These are phyloP conservation scores for Solanum neorickii DNA, from an alignment of 257 asterid species.

Conservation along the genomic window DNA sequence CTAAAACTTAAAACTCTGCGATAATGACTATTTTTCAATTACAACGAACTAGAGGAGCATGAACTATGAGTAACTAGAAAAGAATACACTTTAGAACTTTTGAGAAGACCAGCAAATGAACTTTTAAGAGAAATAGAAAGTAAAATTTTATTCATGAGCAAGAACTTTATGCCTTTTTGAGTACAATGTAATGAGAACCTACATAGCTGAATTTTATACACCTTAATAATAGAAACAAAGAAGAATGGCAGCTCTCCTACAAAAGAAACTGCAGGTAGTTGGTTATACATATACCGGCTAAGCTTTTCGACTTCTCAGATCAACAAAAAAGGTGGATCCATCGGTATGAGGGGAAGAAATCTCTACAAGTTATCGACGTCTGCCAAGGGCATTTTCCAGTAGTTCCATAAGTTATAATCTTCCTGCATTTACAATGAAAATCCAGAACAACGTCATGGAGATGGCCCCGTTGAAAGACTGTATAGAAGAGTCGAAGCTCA, in stretches of 20 bases:
- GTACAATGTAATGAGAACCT: background rate
- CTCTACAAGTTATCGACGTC: slow-evolving; percentile 44
- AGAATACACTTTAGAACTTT: background rate
- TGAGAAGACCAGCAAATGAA: background rate
- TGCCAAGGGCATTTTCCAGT: slow-evolving; percentile 80
- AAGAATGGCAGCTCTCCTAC: background rate
- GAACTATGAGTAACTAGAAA: background rate
- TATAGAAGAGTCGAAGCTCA: background rate
- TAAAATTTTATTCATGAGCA: background rate
- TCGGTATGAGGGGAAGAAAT: background rate
- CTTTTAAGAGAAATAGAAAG: background rate
- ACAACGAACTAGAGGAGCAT: background rate
- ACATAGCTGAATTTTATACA: background rate
- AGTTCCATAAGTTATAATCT: slow-evolving; percentile 84
- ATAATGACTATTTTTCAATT: background rate
- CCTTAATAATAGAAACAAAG: background rate
- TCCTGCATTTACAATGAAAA: slow-evolving; percentile 36
- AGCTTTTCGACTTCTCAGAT: background rate
- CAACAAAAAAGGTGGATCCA: background rate
- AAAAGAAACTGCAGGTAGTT: background rate
- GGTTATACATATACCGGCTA: background rate
- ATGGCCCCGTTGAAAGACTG: background rate
- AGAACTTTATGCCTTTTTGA: background rate
- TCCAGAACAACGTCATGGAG: background rate
- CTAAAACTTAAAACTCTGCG: background rate